Evolutionary conservation across 352 stramenopile genomes (phyloP), one percentile per base, ranked within the genome.

Genomic region (Phytophthora vignae): DNA sequence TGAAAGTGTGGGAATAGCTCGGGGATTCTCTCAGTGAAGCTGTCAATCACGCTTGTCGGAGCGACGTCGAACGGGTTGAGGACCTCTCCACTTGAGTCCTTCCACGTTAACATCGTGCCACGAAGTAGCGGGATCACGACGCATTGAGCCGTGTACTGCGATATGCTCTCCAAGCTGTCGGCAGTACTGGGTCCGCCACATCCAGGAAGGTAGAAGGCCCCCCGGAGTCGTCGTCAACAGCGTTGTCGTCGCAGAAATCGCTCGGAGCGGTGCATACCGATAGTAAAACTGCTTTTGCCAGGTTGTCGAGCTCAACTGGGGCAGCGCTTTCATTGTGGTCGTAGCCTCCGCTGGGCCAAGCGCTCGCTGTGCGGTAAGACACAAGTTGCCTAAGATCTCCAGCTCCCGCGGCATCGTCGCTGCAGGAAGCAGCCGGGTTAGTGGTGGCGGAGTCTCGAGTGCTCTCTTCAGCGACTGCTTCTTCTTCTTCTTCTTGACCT

Each of bases 11-110:
- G 10, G 6, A 62, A 78, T 27, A 36, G 19, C 11, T 3, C 10
- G 4, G 81, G 69, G 22, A 91, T 25, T 8, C 60, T 25, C 1
- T 82, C 74, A 0, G 73, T 83, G 21, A 88, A 91, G 33, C 63
- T 75, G 3, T 60, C 21, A 2, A 84, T 63, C 17, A 76, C 69
- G 12, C 54, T 75, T 0, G 60, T 8, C 1, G 67, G 56, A 36
- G 80, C 82, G 44, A 17, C 40, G 57, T 49, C 21, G 17, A 87
- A 91, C 10, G 86, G 83, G 60, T 90, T 80, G 2, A 83, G 17
- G 9, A 69, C 64, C 0, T n/a, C 25, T 3, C 69, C 75, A 5
- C 17, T 42, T 1, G 33, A 44, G 31, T 77, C 67, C 6, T 22
- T 71, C 84, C 83, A 91, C 2, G 62, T 69, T 5, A 85, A 22